Percentiles rank a stretch among this genome's conserved stretches.
Evolutionary conservation across 306 rosid genomes (phyloP).

Genomic region (Arachis stenosperma): DNA sequence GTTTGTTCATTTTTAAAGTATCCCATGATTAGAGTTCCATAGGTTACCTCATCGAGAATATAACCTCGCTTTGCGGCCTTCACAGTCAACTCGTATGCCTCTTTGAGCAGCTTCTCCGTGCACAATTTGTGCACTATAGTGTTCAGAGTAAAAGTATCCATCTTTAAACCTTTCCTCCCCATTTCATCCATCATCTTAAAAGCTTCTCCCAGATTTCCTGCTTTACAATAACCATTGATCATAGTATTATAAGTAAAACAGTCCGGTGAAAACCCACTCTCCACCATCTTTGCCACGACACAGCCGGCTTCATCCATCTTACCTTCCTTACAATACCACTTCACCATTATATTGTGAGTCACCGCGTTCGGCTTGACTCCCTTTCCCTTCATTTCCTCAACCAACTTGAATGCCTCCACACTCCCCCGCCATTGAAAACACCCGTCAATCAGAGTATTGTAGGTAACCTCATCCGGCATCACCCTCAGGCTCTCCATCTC

Average conservation of each 20-base stretch:
- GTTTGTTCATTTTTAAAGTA: conserved; percentile 63
- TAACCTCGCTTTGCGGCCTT: conserved; percentile 73
- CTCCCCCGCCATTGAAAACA: conserved; percentile 53
- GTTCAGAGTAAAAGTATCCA: conserved; percentile 70
- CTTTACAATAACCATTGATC: conserved; percentile 71
- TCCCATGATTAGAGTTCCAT: conserved; percentile 85
- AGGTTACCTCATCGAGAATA: conserved; percentile 78
- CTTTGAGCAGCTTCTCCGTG: conserved; percentile 63
- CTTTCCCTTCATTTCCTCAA: conserved; percentile 64
- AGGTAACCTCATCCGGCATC: conserved; percentile 76
- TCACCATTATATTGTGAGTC: conserved; percentile 75
- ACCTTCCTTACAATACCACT: conserved; percentile 89
- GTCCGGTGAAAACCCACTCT: conserved; percentile 69
- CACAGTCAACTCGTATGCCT: conserved; percentile 59
- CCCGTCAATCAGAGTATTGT: conserved; percentile 83
- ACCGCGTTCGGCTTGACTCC: conserved; percentile 64
- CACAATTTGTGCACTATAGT: conserved; percentile 64
- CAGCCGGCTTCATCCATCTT: conserved; percentile 63
- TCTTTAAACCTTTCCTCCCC: conserved; percentile 65
- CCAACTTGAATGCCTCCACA: conserved; percentile 52
- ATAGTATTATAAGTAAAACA: conserved; percentile 77
- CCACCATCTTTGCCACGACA: conserved; percentile 57
- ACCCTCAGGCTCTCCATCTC: conserved; percentile 71
- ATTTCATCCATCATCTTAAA: conserved; percentile 76
- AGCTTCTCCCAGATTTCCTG: conserved; percentile 68